These are phyloP conservation scores for Cavenderia fasciculata DNA, from an alignment of 78 protist genomes.

Conservation along the genomic window DNA sequence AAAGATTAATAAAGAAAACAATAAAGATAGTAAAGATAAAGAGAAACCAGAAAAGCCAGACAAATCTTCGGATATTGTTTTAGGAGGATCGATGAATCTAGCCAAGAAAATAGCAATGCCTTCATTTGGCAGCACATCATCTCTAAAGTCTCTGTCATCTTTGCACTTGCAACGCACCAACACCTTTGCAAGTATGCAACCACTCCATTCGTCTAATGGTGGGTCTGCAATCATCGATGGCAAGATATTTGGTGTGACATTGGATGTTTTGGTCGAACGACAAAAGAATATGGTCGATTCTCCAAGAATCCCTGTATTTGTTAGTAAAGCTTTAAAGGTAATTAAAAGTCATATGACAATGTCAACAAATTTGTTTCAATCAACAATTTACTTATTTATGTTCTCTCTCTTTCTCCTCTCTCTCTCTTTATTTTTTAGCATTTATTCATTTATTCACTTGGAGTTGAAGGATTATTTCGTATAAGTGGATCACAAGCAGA, in stretches of 20 bases:
- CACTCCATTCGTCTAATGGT: neutral
- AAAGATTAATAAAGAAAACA: too few species aligned
- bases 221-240: neutral
- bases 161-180: neutral
- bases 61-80: neutral
- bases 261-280: slow-evolving; percentile 9
- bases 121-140: too few species aligned
- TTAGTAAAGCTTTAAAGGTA: slow-evolving; percentile 20
- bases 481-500: slow-evolving; percentile 23
- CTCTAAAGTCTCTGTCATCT: neutral
- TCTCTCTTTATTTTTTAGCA: slow-evolving; percentile 10
- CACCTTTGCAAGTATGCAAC: neutral
- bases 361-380: neutral
- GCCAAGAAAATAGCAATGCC: too few species aligned
- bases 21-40: too few species aligned
- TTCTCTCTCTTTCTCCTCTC: neutral
- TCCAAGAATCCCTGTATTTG: slow-evolving; percentile 22
- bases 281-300: neutral
- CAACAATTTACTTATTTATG: neutral
- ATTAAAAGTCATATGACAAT: too few species aligned
- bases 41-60: slow-evolving; percentile 15
- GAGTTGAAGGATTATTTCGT: slow-evolving; percentile 67
- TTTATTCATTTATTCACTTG: slow-evolving; percentile 46
- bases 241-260: slow-evolving; percentile 35
- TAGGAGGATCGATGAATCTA: neutral